phyloP scores from a whole-genome alignment of 2,329 filamentous ascomycete genomes.

The Davidsoniella eucalypti region DNA sequence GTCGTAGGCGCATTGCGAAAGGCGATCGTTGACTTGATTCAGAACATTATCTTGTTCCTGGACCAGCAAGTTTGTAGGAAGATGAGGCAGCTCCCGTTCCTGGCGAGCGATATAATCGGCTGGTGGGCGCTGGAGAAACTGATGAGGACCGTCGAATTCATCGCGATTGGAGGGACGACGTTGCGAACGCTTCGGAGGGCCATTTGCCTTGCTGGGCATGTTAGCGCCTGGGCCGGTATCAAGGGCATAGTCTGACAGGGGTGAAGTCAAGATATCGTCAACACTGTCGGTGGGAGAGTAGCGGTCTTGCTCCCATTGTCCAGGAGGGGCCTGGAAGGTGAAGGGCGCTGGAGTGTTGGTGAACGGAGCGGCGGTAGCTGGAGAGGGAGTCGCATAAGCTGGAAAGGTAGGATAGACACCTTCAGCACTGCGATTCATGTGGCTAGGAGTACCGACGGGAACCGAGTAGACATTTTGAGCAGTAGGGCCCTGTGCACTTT shows the following conservation, averaged over 20 bases:
- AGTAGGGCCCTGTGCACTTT: constrained; percentile 5
- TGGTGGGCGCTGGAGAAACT: constrained; percentile 59
- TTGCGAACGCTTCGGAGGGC: constrained; percentile 34
- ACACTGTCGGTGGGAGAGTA: constrained; percentile 42
- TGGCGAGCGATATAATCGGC: constrained; percentile 57
- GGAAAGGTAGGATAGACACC: constrained; percentile 22
- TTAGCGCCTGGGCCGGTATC: constrained; percentile 31
- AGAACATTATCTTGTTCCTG: constrained; percentile 75
- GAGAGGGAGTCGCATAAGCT: constrained; percentile 26
- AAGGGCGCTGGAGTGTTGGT: constrained; percentile 11
- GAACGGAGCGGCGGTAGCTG: constrained; percentile 18
- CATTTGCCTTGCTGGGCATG: constrained; percentile 17
- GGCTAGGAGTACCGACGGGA: constrained; percentile 13
- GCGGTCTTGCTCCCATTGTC: constrained; percentile 31
- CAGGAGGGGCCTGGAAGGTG: constrained; percentile 6
- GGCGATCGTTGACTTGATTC: constrained; percentile 63
- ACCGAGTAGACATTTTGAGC: constrained; percentile 9
- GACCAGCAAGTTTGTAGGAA: constrained; percentile 67
- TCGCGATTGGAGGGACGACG: constrained; percentile 65
- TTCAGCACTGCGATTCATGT: constrained; percentile 15
- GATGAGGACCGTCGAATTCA: constrained; percentile 78
- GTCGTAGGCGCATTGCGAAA: constrained; percentile 75
- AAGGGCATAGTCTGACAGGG: constrained; percentile 42
- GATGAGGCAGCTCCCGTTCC: constrained; percentile 63
- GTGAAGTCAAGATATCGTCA: constrained; percentile 41